Conservation (phyloP, 805 yeast genomes). For the Lipomyces lipofer region DNA sequence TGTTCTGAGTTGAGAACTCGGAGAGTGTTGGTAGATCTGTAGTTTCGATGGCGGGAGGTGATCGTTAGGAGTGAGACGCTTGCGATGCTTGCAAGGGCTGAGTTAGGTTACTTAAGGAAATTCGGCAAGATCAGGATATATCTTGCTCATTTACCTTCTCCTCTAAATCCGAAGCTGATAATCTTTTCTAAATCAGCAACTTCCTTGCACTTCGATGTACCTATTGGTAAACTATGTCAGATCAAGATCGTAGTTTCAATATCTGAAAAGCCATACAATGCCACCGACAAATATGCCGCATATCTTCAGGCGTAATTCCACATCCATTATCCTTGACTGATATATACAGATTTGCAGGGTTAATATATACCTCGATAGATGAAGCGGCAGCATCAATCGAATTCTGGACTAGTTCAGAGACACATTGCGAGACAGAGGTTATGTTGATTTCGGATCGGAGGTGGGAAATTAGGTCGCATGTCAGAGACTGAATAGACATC, state of each 20-base stretch:
- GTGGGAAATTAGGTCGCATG: background rate
- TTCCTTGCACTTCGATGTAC: constrained; percentile 49
- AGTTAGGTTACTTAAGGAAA: background rate
- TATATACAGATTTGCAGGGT: constrained; percentile 11
- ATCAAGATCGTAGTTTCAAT: too few relatives aligned
- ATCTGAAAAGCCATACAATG: constrained; percentile 32
- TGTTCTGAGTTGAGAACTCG: constrained; percentile 20
- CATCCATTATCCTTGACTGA: constrained; percentile 59
- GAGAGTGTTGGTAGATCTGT: constrained; percentile 13
- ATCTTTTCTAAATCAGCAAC: constrained; percentile 38
- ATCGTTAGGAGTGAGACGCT: constrained; percentile 45
- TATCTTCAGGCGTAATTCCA: constrained; percentile 54
- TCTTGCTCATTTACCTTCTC: constrained; percentile 20
- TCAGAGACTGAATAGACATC: constrained; percentile 11
- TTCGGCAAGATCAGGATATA: background rate
- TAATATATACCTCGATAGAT: constrained; percentile 14
- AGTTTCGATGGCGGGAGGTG: constrained; percentile 43
- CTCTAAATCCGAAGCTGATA: constrained; percentile 28
- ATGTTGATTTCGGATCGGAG: constrained; percentile 22
- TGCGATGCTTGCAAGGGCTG: constrained; percentile 50
- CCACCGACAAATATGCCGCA: constrained; percentile 46
- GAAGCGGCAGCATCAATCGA: constrained; percentile 26
- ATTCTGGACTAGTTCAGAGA: constrained; percentile 27
- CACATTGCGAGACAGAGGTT: constrained; percentile 17
- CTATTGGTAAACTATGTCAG: too few relatives aligned